Evolutionary conservation across 352 stramenopile genomes (phyloP), one percentile per base, ranked within the genome.

Genomic region (Thalassiosira mediterranea): DNA sequence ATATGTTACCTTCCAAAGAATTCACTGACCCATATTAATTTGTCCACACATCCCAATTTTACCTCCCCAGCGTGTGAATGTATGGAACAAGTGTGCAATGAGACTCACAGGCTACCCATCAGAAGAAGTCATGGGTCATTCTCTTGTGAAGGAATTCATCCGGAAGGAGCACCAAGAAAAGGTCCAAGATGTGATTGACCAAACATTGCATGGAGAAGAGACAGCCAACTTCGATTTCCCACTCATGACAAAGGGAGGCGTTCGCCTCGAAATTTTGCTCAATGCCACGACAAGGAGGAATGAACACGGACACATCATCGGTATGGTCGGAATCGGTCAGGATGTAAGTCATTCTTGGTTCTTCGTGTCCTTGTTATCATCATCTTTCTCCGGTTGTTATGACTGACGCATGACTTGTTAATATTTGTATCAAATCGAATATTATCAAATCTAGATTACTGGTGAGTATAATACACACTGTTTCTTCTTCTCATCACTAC

Each of bases 271-370:
- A 67, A 59, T 91, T 3, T 52, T 90, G 29, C 72, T 88, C 0
- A 90, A 90, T 72, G 79, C 83, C 13, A 90, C 83, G 7, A 88
- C 84, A n/a, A 28, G 96, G 71, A 94, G 97, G 94, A 65, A 97
- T 95, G 78, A 89, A 86, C 56, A 94, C 88, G 47, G 91, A 17
- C 95, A 95, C 42, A 96, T 97, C 72, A 91, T 93, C 56, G 94
- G 94, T 38, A 93, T 97, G 38, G 96, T 98, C 56, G 95, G 94
- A 76, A 94, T 98, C 46, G 95, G 94, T 15, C 95, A 98, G 81
- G 95, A 97, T 74, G 95, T 97, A 73, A 89, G 80, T 37, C 64
- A 96, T 97, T 77, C 96, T n/a, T n/a, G n/a, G n/a, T n/a, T n/a
- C n/a, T n/a, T n/a, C n/a, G n/a, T n/a, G n/a, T n/a, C n/a, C n/a